These are phyloP conservation scores for Exophiala lecanii-corni DNA, from an alignment of 2,329 filamentous ascomycete species.

Conservation along the genomic window DNA sequence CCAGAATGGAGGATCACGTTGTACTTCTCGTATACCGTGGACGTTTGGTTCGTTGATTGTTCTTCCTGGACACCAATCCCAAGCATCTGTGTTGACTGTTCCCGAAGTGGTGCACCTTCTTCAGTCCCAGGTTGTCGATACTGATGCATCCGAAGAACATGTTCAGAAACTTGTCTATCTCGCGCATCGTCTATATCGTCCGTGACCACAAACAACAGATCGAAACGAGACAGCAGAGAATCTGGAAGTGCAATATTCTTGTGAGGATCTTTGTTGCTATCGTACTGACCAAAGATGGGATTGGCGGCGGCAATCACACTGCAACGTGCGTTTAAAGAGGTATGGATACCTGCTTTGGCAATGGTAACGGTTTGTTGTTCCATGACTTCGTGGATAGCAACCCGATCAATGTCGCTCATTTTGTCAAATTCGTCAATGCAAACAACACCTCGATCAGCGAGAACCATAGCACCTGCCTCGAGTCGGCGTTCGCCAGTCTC, in stretches of 20 bases:
- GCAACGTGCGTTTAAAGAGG: conserved; percentile 91
- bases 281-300: conserved; percentile 96
- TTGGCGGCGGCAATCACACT: conserved; percentile 96
- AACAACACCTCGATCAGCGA: conserved; percentile 92
- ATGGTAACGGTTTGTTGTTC: conserved; percentile 99
- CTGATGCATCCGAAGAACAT: conserved; percentile 93
- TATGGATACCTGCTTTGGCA: conserved; percentile 97
- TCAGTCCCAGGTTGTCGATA: conserved; percentile 90
- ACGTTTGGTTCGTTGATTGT: conserved; percentile 65
- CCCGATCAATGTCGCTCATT: conserved; percentile 97
- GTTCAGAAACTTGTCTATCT: conserved; percentile 88
- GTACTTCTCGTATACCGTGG: conserved; percentile 92
- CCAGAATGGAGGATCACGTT: conserved; percentile 94
- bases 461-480: conserved; percentile 97
- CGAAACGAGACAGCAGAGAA: conserved; percentile 94
- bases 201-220: conserved; percentile 94
- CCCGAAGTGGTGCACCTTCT: conserved; percentile 89
- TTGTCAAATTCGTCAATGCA: conserved; percentile 99
- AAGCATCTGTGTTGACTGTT: conserved; percentile 76
- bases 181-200: conserved; percentile 95
- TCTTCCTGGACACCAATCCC: conserved; percentile 79
- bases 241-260: conserved; percentile 97
- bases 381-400: conserved; percentile 99
- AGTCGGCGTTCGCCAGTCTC: conserved; percentile 92
- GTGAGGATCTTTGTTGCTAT: conserved; percentile 96